Evolutionary conservation across 2,329 filamentous ascomycete species (phyloP), one percentile per base, ranked within the genome.

Genomic region (Cladosporium sp.): DNA sequence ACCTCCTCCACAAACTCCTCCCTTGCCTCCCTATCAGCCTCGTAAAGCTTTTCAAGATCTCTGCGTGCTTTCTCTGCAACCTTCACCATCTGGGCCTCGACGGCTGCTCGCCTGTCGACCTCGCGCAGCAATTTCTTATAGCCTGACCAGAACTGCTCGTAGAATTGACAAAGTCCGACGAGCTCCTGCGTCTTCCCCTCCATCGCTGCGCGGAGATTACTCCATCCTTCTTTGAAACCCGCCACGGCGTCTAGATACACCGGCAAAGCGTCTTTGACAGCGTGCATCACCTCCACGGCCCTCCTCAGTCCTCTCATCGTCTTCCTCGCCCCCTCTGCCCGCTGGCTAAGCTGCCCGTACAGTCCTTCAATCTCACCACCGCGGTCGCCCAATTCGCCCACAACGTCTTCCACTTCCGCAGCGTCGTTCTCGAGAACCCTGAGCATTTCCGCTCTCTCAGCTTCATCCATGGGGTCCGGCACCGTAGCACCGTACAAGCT

Each of bases 41-140:
- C 65, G 61, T 89, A 85, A 9, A 97, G 78, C 69, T 84, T 86
- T 60, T 92, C 86, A 8, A 97, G 81, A 65, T 87, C 88, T 60
- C 88, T 85, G 70, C 87, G 85, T 1, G 93, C 90, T 67, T 92
- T 92, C 61, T 84, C 84, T 69, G 92, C 88, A 25, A 96, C 85
- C 43, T 80, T 81, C 64, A 87, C 82, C 55, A 95, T 88, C 62
- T 88, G 86, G 34, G 88, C 84, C 67, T 94, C 89, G 37, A 90
- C 84, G 14, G 82, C 78, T 60, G 84, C 85, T 9, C 94, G 83
- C 22, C 94, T 82, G 55, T 88, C 88, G 5, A 92, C 88, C 72
- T 99, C 94, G 1, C 96, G 81, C 22, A 97, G 82, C 12, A 99
- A 78, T 19, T 88, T 86, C 65, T 91, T 88, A 69, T 99, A 97